These are phyloP conservation scores for Huntiella decipiens DNA, from an alignment of 2,329 filamentous ascomycete species.

Conservation along the genomic window DNA sequence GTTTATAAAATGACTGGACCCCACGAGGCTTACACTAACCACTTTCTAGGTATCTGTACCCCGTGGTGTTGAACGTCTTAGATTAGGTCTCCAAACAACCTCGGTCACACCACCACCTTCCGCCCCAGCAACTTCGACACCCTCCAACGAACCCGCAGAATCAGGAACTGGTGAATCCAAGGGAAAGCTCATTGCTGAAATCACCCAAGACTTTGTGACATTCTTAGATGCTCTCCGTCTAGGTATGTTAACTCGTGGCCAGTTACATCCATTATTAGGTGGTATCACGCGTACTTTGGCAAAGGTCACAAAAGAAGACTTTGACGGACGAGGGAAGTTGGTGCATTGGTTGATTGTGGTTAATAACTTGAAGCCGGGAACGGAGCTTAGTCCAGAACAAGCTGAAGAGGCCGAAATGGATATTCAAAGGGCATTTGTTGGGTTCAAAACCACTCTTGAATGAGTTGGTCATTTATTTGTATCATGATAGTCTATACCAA, in stretches of 20 bases:
- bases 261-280: slow-evolving; percentile 81
- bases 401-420: slow-evolving; percentile 79
- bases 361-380: slow-evolving; percentile 93
- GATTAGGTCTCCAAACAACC: slow-evolving; percentile 82
- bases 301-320: slow-evolving; percentile 87
- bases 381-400: slow-evolving; percentile 74
- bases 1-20: slow-evolving; percentile 18
- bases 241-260: slow-evolving; percentile 83
- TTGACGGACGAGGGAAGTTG: slow-evolving; percentile 90
- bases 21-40: background rate
- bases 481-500: slow-evolving; percentile 39
- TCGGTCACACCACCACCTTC: slow-evolving; percentile 37
- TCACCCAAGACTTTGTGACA: slow-evolving; percentile 96
- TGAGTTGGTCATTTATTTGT: slow-evolving; percentile 17
- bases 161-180: slow-evolving; percentile 19
- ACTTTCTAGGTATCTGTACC: slow-evolving; percentile 69
- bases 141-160: slow-evolving; percentile 18
- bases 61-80: slow-evolving; percentile 77
- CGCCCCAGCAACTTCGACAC: slow-evolving; percentile 21
- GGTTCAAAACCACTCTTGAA: slow-evolving; percentile 66
- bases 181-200: slow-evolving; percentile 59
- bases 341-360: slow-evolving; percentile 95
- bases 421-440: slow-evolving; percentile 84
- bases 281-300: slow-evolving; percentile 96
- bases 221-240: slow-evolving; percentile 89